Evolutionary conservation across 345 rosid genomes (phyloP).

Genomic region (Pistacia atlantica): DNA sequence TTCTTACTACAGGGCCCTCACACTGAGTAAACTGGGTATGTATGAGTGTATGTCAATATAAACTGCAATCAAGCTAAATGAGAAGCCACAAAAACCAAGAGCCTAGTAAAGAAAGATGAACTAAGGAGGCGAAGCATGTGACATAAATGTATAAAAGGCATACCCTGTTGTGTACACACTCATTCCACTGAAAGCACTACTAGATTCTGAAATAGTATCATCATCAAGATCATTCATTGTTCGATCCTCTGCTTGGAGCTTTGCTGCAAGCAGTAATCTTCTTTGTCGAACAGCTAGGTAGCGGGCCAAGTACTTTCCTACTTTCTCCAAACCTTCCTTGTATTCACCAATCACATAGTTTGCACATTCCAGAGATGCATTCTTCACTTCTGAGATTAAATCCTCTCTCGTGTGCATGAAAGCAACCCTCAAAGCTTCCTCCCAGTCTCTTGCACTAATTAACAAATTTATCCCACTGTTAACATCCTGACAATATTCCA

Average conservation of each 20-base stretch:
- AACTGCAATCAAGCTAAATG: background rate
- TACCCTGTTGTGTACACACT: slow-evolving; percentile 94
- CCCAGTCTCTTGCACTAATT: slow-evolving; percentile 91
- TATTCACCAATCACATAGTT: slow-evolving; percentile 60
- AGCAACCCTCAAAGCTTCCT: slow-evolving; percentile 86
- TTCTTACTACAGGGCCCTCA: background rate
- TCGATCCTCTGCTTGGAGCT: slow-evolving; percentile 76
- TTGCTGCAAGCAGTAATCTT: slow-evolving; percentile 87
- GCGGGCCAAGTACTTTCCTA: slow-evolving; percentile 89
- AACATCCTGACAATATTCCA: slow-evolving; percentile 81
- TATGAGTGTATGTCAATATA: background rate
- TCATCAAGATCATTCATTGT: slow-evolving; percentile 71
- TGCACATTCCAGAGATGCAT: slow-evolving; percentile 79
- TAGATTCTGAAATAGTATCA: slow-evolving; percentile 90
- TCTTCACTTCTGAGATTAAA: slow-evolving; percentile 61
- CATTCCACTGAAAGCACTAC: slow-evolving; percentile 94
- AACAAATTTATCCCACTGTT: slow-evolving; percentile 65
- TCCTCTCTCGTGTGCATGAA: slow-evolving; percentile 67
- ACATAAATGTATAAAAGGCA: slow-evolving; percentile 10
- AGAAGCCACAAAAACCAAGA: background rate
- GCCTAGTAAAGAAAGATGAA: background rate
- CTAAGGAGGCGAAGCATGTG: background rate
- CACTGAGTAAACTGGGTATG: background rate
- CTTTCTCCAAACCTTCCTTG: slow-evolving; percentile 81
- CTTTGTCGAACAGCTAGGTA: slow-evolving; percentile 96